A percentile compares a stretch with the other conserved stretches of the same genome.
phyloP scores from a whole-genome alignment of 345 rosid species.

The Rubroshorea leprosula region DNA sequence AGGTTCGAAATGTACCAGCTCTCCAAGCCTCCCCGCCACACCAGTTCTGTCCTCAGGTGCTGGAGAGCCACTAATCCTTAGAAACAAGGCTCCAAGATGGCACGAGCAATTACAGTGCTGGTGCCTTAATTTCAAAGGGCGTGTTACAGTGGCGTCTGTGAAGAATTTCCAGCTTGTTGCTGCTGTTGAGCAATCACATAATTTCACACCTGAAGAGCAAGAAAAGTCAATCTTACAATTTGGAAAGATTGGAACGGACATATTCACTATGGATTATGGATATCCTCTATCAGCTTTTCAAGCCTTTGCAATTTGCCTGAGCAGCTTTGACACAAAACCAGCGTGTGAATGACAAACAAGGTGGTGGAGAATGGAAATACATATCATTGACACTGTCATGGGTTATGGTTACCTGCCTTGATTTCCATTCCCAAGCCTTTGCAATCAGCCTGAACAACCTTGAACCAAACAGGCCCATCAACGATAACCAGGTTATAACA shows the following conservation, averaged over 20 bases:
- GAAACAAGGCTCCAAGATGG: slow-evolving; percentile 93
- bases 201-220: slow-evolving; percentile 54
- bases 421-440: too few relatives aligned
- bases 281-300: slow-evolving; percentile 92
- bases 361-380: background rate
- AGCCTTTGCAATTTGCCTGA: slow-evolving; percentile 85
- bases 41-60: slow-evolving; percentile 27
- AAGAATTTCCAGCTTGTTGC: slow-evolving; percentile 95
- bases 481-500: too few relatives aligned
- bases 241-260: slow-evolving; percentile 90
- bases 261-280: slow-evolving; percentile 91
- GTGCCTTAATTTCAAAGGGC: slow-evolving; percentile 94
- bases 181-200: slow-evolving; percentile 51
- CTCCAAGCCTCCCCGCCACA: slow-evolving; percentile 33
- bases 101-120: slow-evolving; percentile 95
- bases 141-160: slow-evolving; percentile 96
- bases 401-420: slow-evolving; percentile 9
- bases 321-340: slow-evolving; percentile 97
- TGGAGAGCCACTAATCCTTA: slow-evolving; percentile 55
- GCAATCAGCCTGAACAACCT: too few relatives aligned
- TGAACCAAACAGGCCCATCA: background rate
- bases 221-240: slow-evolving; percentile 83
- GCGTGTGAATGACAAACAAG: slow-evolving; percentile 59
- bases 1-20: slow-evolving; percentile 33
- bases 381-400: slow-evolving; percentile 8